Percentiles rank a stretch among this genome's conserved stretches.
phyloP scores from a whole-genome alignment of 176 grass and related monocot species.

The Puccinellia tenuiflora region DNA sequence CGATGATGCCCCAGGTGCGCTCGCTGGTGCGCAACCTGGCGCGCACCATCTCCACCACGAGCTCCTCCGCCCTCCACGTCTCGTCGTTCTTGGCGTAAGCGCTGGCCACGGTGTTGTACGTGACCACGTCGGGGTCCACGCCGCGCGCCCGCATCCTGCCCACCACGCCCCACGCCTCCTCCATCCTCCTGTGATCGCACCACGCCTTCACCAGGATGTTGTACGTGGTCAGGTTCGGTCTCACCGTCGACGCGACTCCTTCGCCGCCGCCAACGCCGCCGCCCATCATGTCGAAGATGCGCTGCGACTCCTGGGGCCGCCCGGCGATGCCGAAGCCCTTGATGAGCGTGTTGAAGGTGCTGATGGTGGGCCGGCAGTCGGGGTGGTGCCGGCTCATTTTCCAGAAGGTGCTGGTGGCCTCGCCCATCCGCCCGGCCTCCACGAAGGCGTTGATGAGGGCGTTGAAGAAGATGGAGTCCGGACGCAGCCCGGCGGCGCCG shows the following conservation, averaged over 20 bases:
- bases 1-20: conserved; percentile 85
- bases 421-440: conserved; percentile 65
- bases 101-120: conserved; percentile 86
- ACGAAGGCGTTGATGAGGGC: conserved; percentile 83
- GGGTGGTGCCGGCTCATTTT: conserved; percentile 60
- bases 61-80: conserved; percentile 69
- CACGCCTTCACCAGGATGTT: conserved; percentile 95
- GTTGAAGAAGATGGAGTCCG: conserved; percentile 89
- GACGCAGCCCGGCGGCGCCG: conserved; percentile 61
- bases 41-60: conserved; percentile 61
- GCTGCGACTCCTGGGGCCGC: conserved; percentile 61
- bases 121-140: conserved; percentile 71
- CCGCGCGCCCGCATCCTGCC: conserved; percentile 50
- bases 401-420: conserved; percentile 79
- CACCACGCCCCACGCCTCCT: conserved; percentile 59
- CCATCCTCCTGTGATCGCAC: conserved; percentile 69
- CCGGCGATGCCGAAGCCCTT: conserved; percentile 83
- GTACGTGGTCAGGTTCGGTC: conserved; percentile 66
- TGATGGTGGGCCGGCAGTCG: conserved; percentile 56
- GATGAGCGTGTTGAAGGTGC: conserved; percentile 95
- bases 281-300: conserved; percentile 73
- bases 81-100: conserved; percentile 77
- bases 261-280: not conserved
- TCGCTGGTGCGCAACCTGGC: conserved; percentile 61
- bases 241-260: not conserved